These are phyloP conservation scores for Fusarium sp. DNA, from an alignment of 2,329 filamentous ascomycete species.

Conservation along the genomic window DNA sequence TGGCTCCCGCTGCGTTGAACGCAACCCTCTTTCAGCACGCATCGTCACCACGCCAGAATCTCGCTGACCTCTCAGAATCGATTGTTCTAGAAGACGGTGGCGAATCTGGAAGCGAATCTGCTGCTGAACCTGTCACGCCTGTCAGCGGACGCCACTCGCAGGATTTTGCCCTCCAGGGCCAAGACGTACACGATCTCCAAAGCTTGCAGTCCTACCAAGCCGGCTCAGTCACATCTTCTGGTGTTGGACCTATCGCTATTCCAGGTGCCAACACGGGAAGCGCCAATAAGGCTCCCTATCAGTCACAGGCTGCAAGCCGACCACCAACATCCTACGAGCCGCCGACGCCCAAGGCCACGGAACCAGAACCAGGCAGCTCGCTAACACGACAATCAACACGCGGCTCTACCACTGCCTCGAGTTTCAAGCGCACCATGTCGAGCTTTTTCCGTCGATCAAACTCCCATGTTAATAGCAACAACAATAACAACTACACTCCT, in stretches of 20 bases:
- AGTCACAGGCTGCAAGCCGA: conserved; percentile 32
- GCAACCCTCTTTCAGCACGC: conserved; percentile 44
- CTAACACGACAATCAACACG: conserved; percentile 54
- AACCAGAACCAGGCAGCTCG: conserved; percentile 44
- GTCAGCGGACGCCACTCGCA: conserved; percentile 65
- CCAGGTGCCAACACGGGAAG: conserved; percentile 23
- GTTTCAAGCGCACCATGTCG: conserved; percentile 61
- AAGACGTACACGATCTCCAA: conserved; percentile 50
- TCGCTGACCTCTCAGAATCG: conserved; percentile 60
- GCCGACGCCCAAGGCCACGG: conserved; percentile 38
- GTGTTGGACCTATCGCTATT: conserved; percentile 37
- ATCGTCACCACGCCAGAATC: conserved; percentile 58
- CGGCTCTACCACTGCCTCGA: conserved; percentile 54
- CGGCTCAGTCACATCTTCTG: conserved; percentile 34
- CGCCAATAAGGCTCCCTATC: conserved; percentile 27
- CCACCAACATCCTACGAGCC: conserved; percentile 32
- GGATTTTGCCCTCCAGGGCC: conserved; percentile 58
- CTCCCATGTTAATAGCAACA: conserved; percentile 45
- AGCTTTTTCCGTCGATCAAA: conserved; percentile 58
- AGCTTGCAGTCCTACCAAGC: conserved; percentile 38
- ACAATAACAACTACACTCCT: conserved; percentile 34
- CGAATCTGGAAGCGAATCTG: conserved; percentile 68
- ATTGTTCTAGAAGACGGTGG: conserved; percentile 64
- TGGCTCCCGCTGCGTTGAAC: conserved; percentile 34
- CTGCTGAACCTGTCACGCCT: conserved; percentile 69